Conservation (phyloP, 257 asterid species). For the Petrea volubilis region DNA sequence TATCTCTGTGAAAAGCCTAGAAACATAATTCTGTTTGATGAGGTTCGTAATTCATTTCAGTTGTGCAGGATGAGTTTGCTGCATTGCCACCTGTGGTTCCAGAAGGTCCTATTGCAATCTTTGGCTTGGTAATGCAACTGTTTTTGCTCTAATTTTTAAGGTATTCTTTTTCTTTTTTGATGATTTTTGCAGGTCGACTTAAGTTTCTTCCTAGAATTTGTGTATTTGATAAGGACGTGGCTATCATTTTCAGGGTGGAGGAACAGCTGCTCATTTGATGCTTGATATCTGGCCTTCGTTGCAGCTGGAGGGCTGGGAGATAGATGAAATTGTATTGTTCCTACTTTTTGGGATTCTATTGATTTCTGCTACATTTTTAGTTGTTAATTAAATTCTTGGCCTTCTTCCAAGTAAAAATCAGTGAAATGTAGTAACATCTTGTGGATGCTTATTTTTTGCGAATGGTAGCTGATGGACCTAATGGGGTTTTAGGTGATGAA, state of each 20-base stretch:
- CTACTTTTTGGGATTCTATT: neutral
- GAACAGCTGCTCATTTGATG: conserved; percentile 84
- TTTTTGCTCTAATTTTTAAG: conserved; percentile 15
- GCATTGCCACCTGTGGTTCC: conserved; percentile 69
- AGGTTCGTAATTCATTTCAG: conserved; percentile 3
- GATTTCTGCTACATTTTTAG: neutral
- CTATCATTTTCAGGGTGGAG: conserved; percentile 61
- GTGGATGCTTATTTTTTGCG: neutral
- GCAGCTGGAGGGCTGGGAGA: conserved; percentile 88
- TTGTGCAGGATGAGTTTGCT: conserved; percentile 75
- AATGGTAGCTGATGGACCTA: neutral
- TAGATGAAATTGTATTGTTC: conserved; percentile 61
- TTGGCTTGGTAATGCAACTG: conserved; percentile 66
- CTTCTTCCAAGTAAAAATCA: neutral
- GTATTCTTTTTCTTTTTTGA: neutral
- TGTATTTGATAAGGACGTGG: neutral
- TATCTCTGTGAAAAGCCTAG: neutral
- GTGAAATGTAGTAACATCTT: neutral
- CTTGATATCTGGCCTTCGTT: conserved; percentile 75
- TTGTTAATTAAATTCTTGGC: neutral
- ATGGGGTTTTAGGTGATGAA: neutral
- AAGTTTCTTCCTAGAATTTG: neutral
- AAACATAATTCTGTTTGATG: neutral
- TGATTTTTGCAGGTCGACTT: neutral
- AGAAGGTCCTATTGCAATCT: conserved; percentile 72